Evolutionary conservation across 192 early-diverging fungal genomes (phyloP).

Genomic region (Podila clonocystis): DNA sequence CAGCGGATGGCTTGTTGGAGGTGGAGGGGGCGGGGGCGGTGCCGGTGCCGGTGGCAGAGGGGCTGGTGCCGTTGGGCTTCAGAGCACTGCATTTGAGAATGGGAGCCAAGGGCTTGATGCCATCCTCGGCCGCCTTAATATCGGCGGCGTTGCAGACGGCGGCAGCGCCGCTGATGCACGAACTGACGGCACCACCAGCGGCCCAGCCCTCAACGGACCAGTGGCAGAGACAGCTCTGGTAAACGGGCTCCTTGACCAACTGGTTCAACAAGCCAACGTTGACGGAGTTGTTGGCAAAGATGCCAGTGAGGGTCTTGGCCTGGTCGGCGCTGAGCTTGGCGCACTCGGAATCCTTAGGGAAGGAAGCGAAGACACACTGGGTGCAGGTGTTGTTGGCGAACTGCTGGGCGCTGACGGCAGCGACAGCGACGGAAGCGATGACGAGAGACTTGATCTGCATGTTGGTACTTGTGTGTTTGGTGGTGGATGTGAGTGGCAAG

Average conservation of each 20-base stretch:
- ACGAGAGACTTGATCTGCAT: slow-evolving; percentile 53
- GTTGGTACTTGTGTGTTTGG: background rate
- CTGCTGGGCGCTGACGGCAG: slow-evolving; percentile 24
- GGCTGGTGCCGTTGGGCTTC: background rate
- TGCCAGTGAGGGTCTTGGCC: background rate
- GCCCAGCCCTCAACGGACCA: slow-evolving; percentile 5
- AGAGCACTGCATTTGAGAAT: slow-evolving; percentile 8
- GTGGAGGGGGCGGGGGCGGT: background rate
- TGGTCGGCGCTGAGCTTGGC: slow-evolving; percentile 10
- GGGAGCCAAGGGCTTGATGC: background rate
- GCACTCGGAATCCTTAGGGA: slow-evolving; percentile 31
- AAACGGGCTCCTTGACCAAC: slow-evolving; percentile 6
- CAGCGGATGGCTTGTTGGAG: background rate
- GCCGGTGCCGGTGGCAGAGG: no score
- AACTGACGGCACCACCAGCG: background rate
- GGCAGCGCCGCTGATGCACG: slow-evolving; percentile 5
- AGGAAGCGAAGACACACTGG: slow-evolving; percentile 21
- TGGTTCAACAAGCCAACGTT: background rate
- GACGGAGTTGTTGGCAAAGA: slow-evolving; percentile 3
- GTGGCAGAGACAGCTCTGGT: slow-evolving; percentile 33
- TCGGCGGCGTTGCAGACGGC: slow-evolving; percentile 27
- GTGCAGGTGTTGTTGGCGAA: slow-evolving; percentile 36
- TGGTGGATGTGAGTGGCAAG: background rate
- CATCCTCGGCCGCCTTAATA: background rate
- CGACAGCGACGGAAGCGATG: slow-evolving; percentile 39